Base-by-base conservation (phyloP, 2,329 filamentous ascomycete species). In the Aspergillus versicolor region DNA sequence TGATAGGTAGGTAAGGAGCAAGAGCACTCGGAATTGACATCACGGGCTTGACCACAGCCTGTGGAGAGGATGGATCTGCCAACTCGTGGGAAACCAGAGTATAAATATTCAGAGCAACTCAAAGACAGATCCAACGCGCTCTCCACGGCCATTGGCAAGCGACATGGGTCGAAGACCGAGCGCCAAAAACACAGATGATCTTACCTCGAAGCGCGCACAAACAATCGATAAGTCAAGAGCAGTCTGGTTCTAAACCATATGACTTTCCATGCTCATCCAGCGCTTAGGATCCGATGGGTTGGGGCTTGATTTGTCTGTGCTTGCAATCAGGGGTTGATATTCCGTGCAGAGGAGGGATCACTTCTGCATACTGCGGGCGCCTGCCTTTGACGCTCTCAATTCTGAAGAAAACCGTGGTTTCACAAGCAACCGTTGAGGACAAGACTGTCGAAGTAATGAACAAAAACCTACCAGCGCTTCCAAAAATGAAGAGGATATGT, bases 201-300 rank as follows among this genome's bases (percentile, higher is more conserved):
- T 71, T 64, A 74, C 72, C 66, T 65, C 49, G 54, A 63, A 59
- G 62, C 62, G 62, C 63, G 60, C 65, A 60, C 67, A 72, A 70
- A 68, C 61, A 50, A 50, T 52, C 17, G 38, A 49, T 55, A 57
- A 54, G 43, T 49, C 52, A 48, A 46, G 50, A 61, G 56, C 55
- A 62, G 61, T 62, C 61, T 50, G 46, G 17, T 50, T 57, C 59
- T 63, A 70, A 65, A 63, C 60, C 61, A 60, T 62, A 61, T 60
- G 57, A 43, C 59, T 66, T 62, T 59, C 56, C 65, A 71, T 69
- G 59, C 67, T 67, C 69, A 58, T 49, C 61, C 58, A 61, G 68
- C 67, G 67, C 65, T 60, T 63, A 62, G 54, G 47, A 38, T 30
- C 41, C 54, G 40, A 37, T 49, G 34, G 34, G 30, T 44, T 41